phyloP scores from a whole-genome alignment of 805 yeast species.

The Lachancea sp. region DNA sequence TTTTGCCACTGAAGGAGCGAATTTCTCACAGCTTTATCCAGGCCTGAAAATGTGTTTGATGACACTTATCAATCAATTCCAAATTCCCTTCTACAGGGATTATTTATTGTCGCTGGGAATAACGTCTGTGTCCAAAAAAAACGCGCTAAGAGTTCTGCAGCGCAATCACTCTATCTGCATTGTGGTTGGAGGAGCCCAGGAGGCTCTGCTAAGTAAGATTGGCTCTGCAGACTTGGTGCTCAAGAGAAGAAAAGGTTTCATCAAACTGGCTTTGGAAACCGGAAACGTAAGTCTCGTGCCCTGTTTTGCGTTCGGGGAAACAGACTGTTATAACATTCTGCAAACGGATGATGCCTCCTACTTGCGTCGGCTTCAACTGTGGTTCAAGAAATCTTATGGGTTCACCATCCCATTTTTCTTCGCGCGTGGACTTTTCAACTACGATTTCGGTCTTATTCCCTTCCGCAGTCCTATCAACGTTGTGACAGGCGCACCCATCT shows the following conservation, averaged over 20 bases:
- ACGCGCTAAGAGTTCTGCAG: constrained; percentile 57
- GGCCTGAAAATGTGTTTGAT: constrained; percentile 75
- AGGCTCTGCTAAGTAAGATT: constrained; percentile 62
- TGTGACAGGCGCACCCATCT: constrained; percentile 65
- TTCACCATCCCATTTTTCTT: constrained; percentile 88
- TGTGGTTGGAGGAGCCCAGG: constrained; percentile 96
- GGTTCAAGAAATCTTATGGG: constrained; percentile 65
- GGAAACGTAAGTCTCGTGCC: constrained; percentile 83
- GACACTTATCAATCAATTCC: constrained; percentile 78
- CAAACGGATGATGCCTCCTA: constrained; percentile 39
- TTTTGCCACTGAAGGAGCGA: constrained; percentile 74
- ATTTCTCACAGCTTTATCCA: constrained; percentile 64
- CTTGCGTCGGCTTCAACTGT: constrained; percentile 54
- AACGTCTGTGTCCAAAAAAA: constrained; percentile 72
- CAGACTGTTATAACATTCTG: constrained; percentile 48
- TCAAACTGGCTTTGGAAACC: constrained; percentile 73
- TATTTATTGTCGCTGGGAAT: constrained; percentile 75
- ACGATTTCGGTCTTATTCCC: constrained; percentile 87
- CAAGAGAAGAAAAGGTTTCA: constrained; percentile 77
- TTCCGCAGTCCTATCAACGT: constrained; percentile 73
- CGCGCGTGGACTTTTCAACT: constrained; percentile 87
- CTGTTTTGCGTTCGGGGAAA: constrained; percentile 87
- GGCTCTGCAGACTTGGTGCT: constrained; percentile 61
- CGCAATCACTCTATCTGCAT: constrained; percentile 74
- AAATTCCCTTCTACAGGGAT: constrained; percentile 79